A percentile compares a stretch with the other conserved stretches of the same genome.
These are phyloP conservation scores for Cladobotryum protrusum DNA, from an alignment of 2,329 filamentous ascomycete genomes.

Conservation along the genomic window DNA sequence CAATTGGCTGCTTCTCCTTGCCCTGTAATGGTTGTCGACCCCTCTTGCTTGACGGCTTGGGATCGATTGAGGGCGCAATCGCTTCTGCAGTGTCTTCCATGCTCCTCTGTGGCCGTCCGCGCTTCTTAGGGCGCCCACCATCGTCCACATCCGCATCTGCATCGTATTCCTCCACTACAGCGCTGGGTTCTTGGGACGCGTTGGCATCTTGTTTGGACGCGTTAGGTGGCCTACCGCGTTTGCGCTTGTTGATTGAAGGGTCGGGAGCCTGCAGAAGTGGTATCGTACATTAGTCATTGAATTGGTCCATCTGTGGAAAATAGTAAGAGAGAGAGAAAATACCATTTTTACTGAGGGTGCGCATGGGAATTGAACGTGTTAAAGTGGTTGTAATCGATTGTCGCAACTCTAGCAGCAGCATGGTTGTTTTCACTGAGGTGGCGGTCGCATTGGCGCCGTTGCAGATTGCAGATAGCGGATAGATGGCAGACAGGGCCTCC, in stretches of 20 bases:
- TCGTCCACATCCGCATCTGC: constrained; percentile 22
- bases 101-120: constrained; percentile 16
- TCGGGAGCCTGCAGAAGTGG: constrained; percentile 17
- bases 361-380: not conserved
- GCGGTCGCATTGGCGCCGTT: no score
- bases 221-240: constrained; percentile 37
- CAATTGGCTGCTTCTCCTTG: not conserved
- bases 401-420: no score
- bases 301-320: not conserved
- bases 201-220: constrained; percentile 28
- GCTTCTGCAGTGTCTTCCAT: not conserved
- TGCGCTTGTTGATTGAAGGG: constrained; percentile 32
- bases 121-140: constrained; percentile 18
- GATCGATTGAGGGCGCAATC: not conserved
- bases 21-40: constrained; percentile 21
- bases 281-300: not conserved
- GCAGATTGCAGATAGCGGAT: no score
- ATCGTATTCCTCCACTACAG: constrained; percentile 13
- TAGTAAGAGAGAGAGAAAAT: not conserved
- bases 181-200: constrained; percentile 19
- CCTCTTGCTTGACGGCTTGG: constrained; percentile 19
- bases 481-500: no score
- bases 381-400: not conserved
- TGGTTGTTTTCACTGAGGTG: no score
- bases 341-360: constrained; percentile 5